Percentiles rank a stretch among this genome's conserved stretches.
Evolutionary conservation across 164 flowering plant species (phyloP).

Genomic region (Hamamelis virginiana): DNA sequence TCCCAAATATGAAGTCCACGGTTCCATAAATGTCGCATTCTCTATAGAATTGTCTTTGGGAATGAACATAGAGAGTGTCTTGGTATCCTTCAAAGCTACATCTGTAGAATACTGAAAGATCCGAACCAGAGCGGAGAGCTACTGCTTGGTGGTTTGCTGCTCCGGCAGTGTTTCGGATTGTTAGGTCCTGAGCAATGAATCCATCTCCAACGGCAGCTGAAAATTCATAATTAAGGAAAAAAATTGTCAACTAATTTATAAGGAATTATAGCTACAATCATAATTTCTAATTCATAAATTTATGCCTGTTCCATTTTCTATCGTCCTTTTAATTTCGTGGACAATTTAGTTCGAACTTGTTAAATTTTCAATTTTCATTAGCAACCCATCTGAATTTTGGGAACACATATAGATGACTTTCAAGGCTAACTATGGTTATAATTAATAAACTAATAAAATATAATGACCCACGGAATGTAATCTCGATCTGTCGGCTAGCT

Average conservation of each 20-base stretch:
- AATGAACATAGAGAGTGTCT: slow-evolving; percentile 65
- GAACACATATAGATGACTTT: too few species aligned
- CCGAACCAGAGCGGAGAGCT: slow-evolving; percentile 57
- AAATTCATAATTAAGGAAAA: not conserved
- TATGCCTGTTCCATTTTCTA: too few species aligned
- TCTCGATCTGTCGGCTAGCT: too few species aligned
- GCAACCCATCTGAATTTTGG: too few species aligned
- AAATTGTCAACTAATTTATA: too few species aligned
- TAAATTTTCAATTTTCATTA: too few species aligned
- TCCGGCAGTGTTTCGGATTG: slow-evolving; percentile 67
- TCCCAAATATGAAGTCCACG: slow-evolving; percentile 67
- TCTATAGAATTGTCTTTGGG: slow-evolving; percentile 55
- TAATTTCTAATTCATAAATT: too few species aligned
- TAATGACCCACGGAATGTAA: too few species aligned
- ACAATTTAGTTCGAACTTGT: too few species aligned
- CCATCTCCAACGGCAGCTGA: slow-evolving; percentile 61
- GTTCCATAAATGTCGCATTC: slow-evolving; percentile 68
- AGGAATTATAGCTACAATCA: not conserved
- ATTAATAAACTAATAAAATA: too few species aligned
- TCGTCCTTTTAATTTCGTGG: too few species aligned
- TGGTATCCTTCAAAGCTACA: slow-evolving; percentile 62
- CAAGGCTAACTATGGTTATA: too few species aligned
- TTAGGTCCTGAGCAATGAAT: slow-evolving; percentile 61
- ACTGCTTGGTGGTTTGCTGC: slow-evolving; percentile 63
- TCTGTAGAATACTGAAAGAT: slow-evolving; percentile 51